Evolutionary conservation across 176 grass and related monocot genomes (phyloP).

Genomic region (Oryza longistaminata): DNA sequence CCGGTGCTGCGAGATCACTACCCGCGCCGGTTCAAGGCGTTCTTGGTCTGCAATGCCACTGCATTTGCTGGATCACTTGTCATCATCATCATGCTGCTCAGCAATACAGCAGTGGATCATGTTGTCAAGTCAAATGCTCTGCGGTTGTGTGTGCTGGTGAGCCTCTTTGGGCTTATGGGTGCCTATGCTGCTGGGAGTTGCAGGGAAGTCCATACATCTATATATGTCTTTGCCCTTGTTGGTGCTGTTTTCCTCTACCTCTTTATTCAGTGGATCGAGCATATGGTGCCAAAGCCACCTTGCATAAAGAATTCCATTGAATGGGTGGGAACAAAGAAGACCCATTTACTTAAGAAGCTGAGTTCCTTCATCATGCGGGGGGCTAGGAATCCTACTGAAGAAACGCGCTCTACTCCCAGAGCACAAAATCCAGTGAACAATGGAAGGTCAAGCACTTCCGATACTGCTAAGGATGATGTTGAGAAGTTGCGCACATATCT

Average conservation of each 20-base stretch:
- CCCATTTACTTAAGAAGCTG: background rate
- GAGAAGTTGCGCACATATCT: constrained; percentile 43
- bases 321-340: constrained; percentile 5
- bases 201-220: constrained; percentile 44
- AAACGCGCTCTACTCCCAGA: background rate
- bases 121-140: constrained; percentile 49
- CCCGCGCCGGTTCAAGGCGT: constrained; percentile 41
- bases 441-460: too few species aligned
- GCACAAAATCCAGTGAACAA: too few species aligned
- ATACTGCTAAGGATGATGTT: background rate
- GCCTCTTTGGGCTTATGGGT: constrained; percentile 49
- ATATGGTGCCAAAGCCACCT: background rate
- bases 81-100: constrained; percentile 49
- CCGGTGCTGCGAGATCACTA: constrained; percentile 36
- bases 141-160: constrained; percentile 40
- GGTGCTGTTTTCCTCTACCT: constrained; percentile 33
- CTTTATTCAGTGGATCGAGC: constrained; percentile 27
- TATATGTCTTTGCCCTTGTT: constrained; percentile 48
- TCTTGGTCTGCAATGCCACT: constrained; percentile 49
- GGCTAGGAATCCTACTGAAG: background rate
- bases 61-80: constrained; percentile 44
- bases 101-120: constrained; percentile 33
- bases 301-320: background rate
- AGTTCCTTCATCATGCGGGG: background rate
- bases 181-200: constrained; percentile 48